Base-by-base conservation (phyloP, 495 filamentous ascomycete genomes). In the Cudoniella acicularis region DNA sequence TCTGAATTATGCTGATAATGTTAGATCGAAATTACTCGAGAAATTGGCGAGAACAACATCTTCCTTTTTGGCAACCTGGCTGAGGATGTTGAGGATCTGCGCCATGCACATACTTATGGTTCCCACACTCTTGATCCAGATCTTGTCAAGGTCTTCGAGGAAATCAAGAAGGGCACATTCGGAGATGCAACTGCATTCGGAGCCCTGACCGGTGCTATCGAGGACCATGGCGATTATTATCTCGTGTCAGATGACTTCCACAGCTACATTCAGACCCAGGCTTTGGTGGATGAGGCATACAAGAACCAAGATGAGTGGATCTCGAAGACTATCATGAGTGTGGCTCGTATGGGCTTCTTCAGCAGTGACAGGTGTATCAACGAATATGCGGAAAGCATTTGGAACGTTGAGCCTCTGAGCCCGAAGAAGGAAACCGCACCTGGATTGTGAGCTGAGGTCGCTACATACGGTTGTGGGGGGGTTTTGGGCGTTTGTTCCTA, bases 41-140 rank as follows among this genome's bases (percentile, higher is more conserved):
- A 98, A 74, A 89, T 97, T 64, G 89, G 91, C 64, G 89, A 97
- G 61, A 82, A 88, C 64, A 97, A 98, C 76, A 98, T 98, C 72
- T 98, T 98, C 84, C 87, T 98, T 69, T 97, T 98, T 67, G 94
- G 94, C 46, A 94, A 92, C 69, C 83, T 98, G 6, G 90, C 94
- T 60, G 95, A 98, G 75, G 89, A 98, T 66, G 95, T 98, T 55
- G 94, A 98, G 66, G 92, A 97, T 25, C 87, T 98, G 45, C 95
- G 94, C 25, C 90, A 98, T 74, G 79, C 83, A 10, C 95, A 98
- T 74, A 85, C 81, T 60, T 98, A 94, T 73, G 88, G 88, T 53
- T 67, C 79, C 51, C 90, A 93, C 77, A 69, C 81, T 16, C 73
- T 98, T 23, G 91, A 98, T 72, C 75, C 84, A 0, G 78, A 87